phyloP scores from a whole-genome alignment of 129 eudicot species.

The Escallonia herrerae region DNA sequence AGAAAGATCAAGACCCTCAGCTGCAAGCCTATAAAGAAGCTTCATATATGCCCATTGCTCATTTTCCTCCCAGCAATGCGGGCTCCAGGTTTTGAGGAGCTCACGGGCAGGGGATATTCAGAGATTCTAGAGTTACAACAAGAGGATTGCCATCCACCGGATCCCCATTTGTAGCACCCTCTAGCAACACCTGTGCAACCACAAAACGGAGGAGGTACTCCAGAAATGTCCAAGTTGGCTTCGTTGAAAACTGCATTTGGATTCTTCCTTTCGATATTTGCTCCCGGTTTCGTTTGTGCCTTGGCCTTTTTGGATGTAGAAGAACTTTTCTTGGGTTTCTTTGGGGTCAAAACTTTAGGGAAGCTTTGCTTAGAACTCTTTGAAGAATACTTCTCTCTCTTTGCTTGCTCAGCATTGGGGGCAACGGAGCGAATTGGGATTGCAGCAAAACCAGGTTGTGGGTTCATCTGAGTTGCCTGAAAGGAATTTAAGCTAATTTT shows the following conservation, averaged over 20 bases:
- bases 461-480: constrained; percentile 19
- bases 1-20: constrained; percentile 42
- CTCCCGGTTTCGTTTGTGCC: constrained; percentile 10
- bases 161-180: constrained; percentile 46
- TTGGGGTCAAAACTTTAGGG: constrained; percentile 2
- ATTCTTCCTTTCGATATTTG: constrained; percentile 32
- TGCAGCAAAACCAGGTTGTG: constrained; percentile 16
- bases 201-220: constrained; percentile 41
- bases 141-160: constrained; percentile 51
- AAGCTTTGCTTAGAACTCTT: constrained; percentile 7
- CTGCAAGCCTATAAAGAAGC: constrained; percentile 41
- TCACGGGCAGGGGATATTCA: constrained; percentile 52
- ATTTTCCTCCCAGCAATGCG: constrained; percentile 55
- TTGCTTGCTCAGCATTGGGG: constrained; percentile 18
- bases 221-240: constrained; percentile 30
- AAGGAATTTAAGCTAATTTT: not conserved
- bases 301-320: constrained; percentile 22
- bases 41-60: constrained; percentile 44
- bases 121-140: constrained; percentile 48
- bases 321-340: constrained; percentile 23
- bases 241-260: constrained; percentile 14
- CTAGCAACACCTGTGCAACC: constrained; percentile 57
- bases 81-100: constrained; percentile 38
- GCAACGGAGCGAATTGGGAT: constrained; percentile 40
- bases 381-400: constrained; percentile 25